Evolutionary conservation across 768 basidiomycete species (phyloP), one percentile per base, ranked within the genome.

Genomic region (Porpolomopsis calyptriformis): DNA sequence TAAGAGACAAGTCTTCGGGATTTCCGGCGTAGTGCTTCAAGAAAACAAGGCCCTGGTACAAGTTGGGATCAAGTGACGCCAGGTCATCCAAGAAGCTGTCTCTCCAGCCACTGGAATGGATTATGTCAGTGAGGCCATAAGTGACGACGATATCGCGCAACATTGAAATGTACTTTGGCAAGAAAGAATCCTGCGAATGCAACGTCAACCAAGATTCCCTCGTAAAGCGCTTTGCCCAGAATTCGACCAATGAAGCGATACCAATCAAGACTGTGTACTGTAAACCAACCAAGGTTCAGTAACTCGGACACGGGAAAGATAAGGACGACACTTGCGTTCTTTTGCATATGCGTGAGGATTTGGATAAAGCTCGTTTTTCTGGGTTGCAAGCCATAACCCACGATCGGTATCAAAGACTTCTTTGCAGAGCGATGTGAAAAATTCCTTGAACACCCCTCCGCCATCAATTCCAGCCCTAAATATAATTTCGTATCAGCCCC

Each of bases 381-480:
- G 77, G 47, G 83, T 99, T 22, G 77, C 80, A 22, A 94, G 69
- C 96, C 96, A 99, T 4, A 99, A 67, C 8, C 96, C 96, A 4
- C 91, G 80, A 57, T 98, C 80, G 1, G 86, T 84, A 56, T 99
- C 91, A 50, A 99, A 98, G 0, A 87, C 94, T 60, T 98, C 94
- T 57, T 85, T 91, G 47, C 82, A 83, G 14, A 99, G 62, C 11
- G 85, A 88, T 1, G 92, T 99, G 56, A 98, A 77, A 54, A 98
- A 96, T 61, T 98, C 96, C 60, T 98, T 99, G 71, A 96, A 98
- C 4, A 98, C 82, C 0, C 96, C 96, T 2, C 96, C 93, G 1
- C 94, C 93, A 52, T 97, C 94, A 25, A 98, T 94, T 0, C 93
- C 94, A 14, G 83, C 80, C 60, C 85, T 87, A 49, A 20, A 4